Evolutionary conservation across 2,329 filamentous ascomycete genomes (phyloP).

Genomic region (Fusarium fracticaudum): DNA sequence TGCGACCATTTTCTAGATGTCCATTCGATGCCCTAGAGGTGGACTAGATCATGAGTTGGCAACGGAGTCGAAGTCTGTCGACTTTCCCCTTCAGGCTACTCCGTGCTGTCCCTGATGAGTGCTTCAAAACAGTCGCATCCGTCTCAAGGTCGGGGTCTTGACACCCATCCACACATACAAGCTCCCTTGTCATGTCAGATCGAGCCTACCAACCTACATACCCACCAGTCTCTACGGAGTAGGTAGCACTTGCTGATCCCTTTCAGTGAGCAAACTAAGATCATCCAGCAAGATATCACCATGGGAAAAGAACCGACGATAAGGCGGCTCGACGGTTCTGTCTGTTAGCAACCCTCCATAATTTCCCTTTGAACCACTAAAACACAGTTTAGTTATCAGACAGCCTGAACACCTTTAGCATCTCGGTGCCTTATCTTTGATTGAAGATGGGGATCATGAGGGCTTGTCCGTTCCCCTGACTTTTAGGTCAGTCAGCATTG

Average conservation of each 20-base stretch:
- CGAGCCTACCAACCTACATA: background rate
- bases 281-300: slow-evolving; percentile 3
- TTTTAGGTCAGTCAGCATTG: slow-evolving; percentile 3
- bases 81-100: slow-evolving; percentile 21
- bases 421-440: slow-evolving; percentile 32
- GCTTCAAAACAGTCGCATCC: slow-evolving; percentile 1
- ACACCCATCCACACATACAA: background rate
- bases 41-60: slow-evolving; percentile 6
- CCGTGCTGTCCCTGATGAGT: background rate
- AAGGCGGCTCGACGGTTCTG: slow-evolving; percentile 21
- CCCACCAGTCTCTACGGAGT: background rate
- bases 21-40: background rate
- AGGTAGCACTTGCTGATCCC: background rate
- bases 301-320: slow-evolving; percentile 15
- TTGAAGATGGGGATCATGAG: background rate
- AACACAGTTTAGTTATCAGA: slow-evolving; percentile 7
- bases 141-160: background rate
- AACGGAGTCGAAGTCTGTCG: background rate
- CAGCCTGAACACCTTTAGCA: background rate
- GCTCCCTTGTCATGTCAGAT: slow-evolving; percentile 9
- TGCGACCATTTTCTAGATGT: background rate
- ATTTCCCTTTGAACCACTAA: slow-evolving; percentile 36
- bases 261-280: background rate
- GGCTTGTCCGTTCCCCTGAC: slow-evolving; percentile 3
- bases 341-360: slow-evolving; percentile 24